Evolutionary conservation across 768 basidiomycete genomes (phyloP).

Genomic region (Naganishia kalamii): DNA sequence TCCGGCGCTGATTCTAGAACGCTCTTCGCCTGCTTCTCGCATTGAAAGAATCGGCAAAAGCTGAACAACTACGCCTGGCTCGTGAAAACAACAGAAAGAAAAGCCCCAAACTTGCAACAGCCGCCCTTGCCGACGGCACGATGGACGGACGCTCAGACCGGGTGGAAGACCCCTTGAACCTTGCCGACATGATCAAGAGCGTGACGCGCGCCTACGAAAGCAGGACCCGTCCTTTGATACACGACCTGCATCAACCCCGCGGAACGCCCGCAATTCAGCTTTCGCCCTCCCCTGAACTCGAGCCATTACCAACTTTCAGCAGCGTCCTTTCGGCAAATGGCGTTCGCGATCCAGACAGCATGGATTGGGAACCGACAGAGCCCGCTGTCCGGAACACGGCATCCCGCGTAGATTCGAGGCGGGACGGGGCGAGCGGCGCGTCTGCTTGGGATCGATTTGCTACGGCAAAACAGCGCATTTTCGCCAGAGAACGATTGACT

Average conservation of each 20-base stretch:
- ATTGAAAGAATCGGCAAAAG: not conserved
- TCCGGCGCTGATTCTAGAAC: not conserved
- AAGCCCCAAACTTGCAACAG: not conserved
- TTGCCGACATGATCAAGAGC: not conserved
- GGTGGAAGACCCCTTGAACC: constrained; percentile 1
- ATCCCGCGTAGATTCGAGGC: not conserved
- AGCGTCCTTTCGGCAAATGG: not conserved
- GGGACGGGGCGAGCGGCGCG: too few relatives aligned
- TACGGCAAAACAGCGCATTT: constrained; percentile 1
- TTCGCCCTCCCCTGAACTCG: constrained; percentile 5
- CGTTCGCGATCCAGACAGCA: not conserved
- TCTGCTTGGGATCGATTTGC: constrained; percentile 7
- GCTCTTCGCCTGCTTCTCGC: not conserved
- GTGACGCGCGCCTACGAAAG: not conserved
- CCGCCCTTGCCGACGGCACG: too few relatives aligned
- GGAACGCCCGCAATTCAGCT: constrained; percentile 1
- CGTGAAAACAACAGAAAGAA: not conserved
- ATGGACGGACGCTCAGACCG: not conserved
- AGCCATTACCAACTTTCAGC: not conserved
- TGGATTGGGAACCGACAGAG: constrained; percentile 12
- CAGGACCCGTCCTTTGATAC: not conserved
- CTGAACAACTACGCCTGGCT: not conserved
- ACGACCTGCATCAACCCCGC: not conserved
- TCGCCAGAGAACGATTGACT: not conserved
- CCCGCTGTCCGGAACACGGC: not conserved